Percentiles rank a stretch among this genome's conserved stretches.
Conservation (phyloP, 495 filamentous ascomycete species). For the Podospora bellae-mahoneyi region DNA sequence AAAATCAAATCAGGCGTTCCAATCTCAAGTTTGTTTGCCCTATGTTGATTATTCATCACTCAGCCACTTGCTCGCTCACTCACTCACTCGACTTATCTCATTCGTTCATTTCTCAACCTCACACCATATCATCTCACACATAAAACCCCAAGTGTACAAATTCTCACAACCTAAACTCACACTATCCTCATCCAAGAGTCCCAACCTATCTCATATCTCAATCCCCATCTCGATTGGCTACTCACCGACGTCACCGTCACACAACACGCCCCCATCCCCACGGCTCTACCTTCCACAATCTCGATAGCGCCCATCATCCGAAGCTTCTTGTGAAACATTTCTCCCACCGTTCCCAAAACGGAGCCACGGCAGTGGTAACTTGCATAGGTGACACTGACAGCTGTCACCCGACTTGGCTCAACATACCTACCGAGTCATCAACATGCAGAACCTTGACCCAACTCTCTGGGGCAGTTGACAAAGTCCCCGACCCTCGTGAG, state of each 20-base stretch:
- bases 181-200: too few relatives aligned
- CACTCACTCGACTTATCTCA: too few relatives aligned
- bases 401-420: neutral
- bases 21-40: too few relatives aligned
- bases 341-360: conserved; percentile 1
- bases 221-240: neutral
- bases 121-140: neutral
- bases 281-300: neutral
- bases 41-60: too few relatives aligned
- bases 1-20: too few relatives aligned
- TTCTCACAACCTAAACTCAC: too few relatives aligned
- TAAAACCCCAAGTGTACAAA: too few relatives aligned
- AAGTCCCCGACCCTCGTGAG: neutral
- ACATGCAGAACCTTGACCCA: neutral
- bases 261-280: too few relatives aligned
- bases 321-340: neutral
- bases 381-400: neutral
- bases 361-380: neutral
- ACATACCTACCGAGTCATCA: too few relatives aligned
- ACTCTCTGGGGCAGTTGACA: neutral
- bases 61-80: too few relatives aligned
- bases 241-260: too few relatives aligned
- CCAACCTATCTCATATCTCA: neutral
- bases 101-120: neutral
- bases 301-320: neutral